Base-by-base conservation (phyloP, 768 basidiomycete genomes). In the Calocera cornea region DNA sequence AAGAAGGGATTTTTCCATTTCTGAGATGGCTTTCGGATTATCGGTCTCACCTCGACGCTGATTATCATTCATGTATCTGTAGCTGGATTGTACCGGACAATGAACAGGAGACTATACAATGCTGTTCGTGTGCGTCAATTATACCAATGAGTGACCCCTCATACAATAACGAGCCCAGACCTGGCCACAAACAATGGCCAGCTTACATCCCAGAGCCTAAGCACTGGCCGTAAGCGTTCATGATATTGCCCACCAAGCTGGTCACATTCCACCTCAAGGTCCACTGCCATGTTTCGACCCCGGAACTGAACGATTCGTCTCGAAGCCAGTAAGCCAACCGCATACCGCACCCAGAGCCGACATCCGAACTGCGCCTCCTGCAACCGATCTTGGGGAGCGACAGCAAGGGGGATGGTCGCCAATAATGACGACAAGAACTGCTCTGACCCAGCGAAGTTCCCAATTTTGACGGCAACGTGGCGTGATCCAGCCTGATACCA, bases 1-100 rank as follows among this genome's bases (percentile, higher is more conserved):
- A 68, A 68, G 41, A 68, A 68, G 67, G 64, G 64, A 64, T 54
- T 68, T 24, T 68, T 68, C 47, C 40, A 50, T 14, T 68, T 68
- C n/a, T 68, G 34, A 60, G 40, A 12, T 5, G 17, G 64, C 54
- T 16, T 8, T 24, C 44, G 19, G 44, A 3, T 27, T 60, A 29
- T 27, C 54, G 31, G 24, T 5, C 31, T 31, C 54, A 16, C 22
- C 31, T 33, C 14, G n/a, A 60, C 16, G 27, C 24, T 60, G 24
- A 33, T 60, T 60, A 60, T 22, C 14, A 19, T 33, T 11, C 54
- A 60, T 60, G 54, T 60, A 60, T 60, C 54, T 60, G 27, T 60
- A 60, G 16, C 31, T 14, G 54, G 27, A 29, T 29, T 14, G 11
- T 29, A 60, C 24, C 19, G 24, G 54, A 19, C 24, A 27, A 60